These are phyloP conservation scores for Aspergillus sp. DNA, from an alignment of 2,329 filamentous ascomycete genomes.

Conservation along the genomic window DNA sequence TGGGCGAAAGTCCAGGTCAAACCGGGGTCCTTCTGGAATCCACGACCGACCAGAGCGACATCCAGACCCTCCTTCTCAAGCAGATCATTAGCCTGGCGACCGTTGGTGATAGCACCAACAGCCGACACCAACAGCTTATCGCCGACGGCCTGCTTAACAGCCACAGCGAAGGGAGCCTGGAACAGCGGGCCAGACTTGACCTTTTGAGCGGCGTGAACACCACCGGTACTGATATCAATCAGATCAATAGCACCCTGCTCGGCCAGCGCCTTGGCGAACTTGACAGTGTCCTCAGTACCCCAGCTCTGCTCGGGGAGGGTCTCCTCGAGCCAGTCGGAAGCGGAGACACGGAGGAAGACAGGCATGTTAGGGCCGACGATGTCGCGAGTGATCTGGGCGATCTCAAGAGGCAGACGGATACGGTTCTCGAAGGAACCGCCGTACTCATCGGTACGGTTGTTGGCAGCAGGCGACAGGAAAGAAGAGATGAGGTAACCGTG, in stretches of 20 bases:
- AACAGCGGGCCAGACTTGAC: conserved; percentile 60
- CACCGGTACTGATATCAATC: conserved; percentile 78
- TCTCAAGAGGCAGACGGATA: conserved; percentile 66
- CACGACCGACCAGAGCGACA: conserved; percentile 70
- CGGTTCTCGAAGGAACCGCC: conserved; percentile 63
- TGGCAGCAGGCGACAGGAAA: conserved; percentile 71
- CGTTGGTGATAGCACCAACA: conserved; percentile 73
- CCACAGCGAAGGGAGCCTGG: conserved; percentile 72
- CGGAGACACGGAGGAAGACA: conserved; percentile 71
- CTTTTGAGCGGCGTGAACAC: conserved; percentile 59
- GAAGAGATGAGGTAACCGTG: conserved; percentile 74
- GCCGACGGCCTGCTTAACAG: conserved; percentile 72
- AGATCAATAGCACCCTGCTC: conserved; percentile 71
- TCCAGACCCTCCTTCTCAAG: conserved; percentile 60
- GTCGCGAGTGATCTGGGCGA: conserved; percentile 63
- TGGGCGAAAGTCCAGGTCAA: conserved; percentile 73
- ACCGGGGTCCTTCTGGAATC: conserved; percentile 80
- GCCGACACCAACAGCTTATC: conserved; percentile 70
- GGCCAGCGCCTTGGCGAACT: conserved; percentile 67
- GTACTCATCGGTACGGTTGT: conserved; percentile 63
- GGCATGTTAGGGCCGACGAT: conserved; percentile 69
- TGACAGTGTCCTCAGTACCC: conserved; percentile 65
- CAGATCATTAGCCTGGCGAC: conserved; percentile 66
- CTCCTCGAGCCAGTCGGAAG: conserved; percentile 73
- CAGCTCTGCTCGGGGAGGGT: conserved; percentile 62